Percentiles rank a stretch among this genome's conserved stretches.
Conservation (phyloP, 768 basidiomycete genomes). For the Suillus lakei region DNA sequence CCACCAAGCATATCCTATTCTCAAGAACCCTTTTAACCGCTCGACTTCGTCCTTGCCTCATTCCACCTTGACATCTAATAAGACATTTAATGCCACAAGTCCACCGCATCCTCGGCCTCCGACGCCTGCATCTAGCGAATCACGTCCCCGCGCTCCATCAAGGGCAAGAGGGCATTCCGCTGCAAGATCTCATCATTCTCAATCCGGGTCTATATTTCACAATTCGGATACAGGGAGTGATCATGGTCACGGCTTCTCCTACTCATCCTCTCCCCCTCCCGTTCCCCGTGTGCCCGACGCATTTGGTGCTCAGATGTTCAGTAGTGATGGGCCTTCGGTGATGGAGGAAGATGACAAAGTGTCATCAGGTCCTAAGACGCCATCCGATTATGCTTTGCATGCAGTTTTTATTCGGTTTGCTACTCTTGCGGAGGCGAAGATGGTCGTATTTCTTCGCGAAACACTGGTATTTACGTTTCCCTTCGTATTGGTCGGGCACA, state of each 20-base stretch:
- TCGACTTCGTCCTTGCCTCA: constrained; percentile 77
- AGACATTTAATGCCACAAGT: constrained; percentile 48
- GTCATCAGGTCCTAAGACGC: constrained; percentile 74
- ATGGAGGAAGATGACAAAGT: constrained; percentile 74
- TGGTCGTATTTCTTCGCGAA: constrained; percentile 73
- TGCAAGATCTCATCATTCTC: constrained; percentile 78
- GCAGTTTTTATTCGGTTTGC: constrained; percentile 90
- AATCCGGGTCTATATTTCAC: constrained; percentile 76
- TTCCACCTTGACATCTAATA: constrained; percentile 42
- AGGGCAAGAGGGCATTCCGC: constrained; percentile 62
- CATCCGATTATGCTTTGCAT: constrained; percentile 87
- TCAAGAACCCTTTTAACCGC: constrained; percentile 84
- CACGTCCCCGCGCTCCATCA: constrained; percentile 36
- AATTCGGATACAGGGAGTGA: constrained; percentile 76
- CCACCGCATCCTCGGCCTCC: constrained; percentile 63
- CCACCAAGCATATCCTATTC: constrained; percentile 65
- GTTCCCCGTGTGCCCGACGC: constrained; percentile 77
- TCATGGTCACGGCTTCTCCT: constrained; percentile 50
- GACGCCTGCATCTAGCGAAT: constrained; percentile 59
- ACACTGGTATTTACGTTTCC: constrained; percentile 55
- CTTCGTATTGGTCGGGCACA: constrained; percentile 1
- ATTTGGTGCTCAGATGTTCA: constrained; percentile 46
- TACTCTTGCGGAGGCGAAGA: constrained; percentile 76
- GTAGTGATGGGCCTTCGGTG: constrained; percentile 55
- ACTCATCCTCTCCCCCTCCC: constrained; percentile 68